Conservation (phyloP, 2,329 filamentous ascomycete species). For the Aspergillus intermedius region DNA sequence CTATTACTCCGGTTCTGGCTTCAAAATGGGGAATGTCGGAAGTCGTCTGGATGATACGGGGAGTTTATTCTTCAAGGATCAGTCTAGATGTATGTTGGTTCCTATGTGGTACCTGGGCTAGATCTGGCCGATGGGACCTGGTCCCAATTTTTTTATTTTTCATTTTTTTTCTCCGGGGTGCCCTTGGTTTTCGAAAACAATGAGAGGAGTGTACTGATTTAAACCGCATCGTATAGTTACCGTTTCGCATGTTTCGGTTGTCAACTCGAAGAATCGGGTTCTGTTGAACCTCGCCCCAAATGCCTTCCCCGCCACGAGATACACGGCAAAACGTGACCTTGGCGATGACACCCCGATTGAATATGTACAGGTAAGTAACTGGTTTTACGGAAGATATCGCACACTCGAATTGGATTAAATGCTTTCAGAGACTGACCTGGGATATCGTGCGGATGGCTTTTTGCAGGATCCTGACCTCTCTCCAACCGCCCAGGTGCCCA, state of each 20-base stretch:
- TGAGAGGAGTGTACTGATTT: constrained; percentile 7
- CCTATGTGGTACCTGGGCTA: neutral
- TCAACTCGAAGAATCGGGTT: constrained; percentile 69
- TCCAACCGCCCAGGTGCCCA: constrained; percentile 45
- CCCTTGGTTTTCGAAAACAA: neutral
- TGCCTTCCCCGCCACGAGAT: constrained; percentile 74
- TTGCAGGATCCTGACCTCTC: constrained; percentile 68
- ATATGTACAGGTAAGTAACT: constrained; percentile 71
- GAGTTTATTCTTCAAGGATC: constrained; percentile 79
- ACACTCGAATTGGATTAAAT: neutral
- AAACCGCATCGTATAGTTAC: constrained; percentile 56
- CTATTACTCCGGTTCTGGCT: constrained; percentile 6
- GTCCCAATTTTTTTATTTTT: neutral
- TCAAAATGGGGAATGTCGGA: constrained; percentile 82
- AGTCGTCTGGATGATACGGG: constrained; percentile 78
- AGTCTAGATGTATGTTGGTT: constrained; percentile 66
- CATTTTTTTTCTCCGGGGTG: neutral
- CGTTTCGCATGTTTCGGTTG: constrained; percentile 75
- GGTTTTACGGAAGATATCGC: neutral
- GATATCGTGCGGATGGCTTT: neutral
- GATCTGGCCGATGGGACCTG: neutral
- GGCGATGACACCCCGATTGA: constrained; percentile 74
- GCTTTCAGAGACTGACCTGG: constrained; percentile 4
- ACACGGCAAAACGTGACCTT: constrained; percentile 63
- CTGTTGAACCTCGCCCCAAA: constrained; percentile 77